These are phyloP conservation scores for Cordyceps fumosorosea DNA, from an alignment of 2,329 filamentous ascomycete species.

Conservation along the genomic window DNA sequence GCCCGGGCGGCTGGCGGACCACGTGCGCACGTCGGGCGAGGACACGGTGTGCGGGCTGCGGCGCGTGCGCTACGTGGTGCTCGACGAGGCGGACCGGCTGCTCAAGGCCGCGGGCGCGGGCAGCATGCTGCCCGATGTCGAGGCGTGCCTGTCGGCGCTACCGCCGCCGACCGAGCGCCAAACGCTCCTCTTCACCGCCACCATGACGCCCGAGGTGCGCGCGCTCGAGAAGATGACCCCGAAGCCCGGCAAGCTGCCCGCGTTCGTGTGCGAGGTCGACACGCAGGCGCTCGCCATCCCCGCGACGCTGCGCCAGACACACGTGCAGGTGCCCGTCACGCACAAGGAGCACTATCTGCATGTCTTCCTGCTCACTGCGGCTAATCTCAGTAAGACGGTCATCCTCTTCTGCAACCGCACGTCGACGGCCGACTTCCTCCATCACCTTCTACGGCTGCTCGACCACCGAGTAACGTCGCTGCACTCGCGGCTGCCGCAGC, in stretches of 20 bases:
- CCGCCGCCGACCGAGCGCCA: constrained; percentile 76
- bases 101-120: constrained; percentile 66
- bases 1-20: constrained; percentile 85
- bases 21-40: constrained; percentile 83
- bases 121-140: constrained; percentile 90
- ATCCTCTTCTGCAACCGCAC: constrained; percentile 97
- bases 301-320: constrained; percentile 71
- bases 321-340: constrained; percentile 81
- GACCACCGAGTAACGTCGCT: constrained; percentile 86
- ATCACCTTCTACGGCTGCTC: constrained; percentile 79
- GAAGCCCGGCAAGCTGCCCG: constrained; percentile 61
- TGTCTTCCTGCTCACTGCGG: constrained; percentile 72
- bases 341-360: constrained; percentile 95
- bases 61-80: constrained; percentile 76
- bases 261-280: constrained; percentile 87
- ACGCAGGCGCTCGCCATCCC: constrained; percentile 71
- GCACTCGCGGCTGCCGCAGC: constrained; percentile 80
- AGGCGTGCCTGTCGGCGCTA: constrained; percentile 76
- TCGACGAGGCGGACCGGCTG: constrained; percentile 92
- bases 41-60: constrained; percentile 81
- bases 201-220: constrained; percentile 85
- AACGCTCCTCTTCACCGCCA: constrained; percentile 92
- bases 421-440: constrained; percentile 78
- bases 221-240: constrained; percentile 73
- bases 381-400: constrained; percentile 66